Evolutionary conservation across 495 filamentous ascomycete genomes (phyloP).

Genomic region (Tetracladium marchalianum): DNA sequence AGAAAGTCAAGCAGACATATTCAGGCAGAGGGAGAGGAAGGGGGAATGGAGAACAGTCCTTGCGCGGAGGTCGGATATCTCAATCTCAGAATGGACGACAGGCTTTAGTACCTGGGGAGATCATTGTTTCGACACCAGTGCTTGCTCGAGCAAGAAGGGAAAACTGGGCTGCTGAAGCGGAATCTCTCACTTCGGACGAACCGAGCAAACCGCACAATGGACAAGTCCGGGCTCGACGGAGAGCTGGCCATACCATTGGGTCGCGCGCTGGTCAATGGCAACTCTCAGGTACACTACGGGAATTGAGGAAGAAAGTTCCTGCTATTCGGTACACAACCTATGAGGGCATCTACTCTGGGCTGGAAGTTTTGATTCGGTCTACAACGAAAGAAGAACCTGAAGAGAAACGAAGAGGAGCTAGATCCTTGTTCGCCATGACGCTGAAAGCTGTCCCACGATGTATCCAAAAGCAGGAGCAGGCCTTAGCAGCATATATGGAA

Average conservation of each 20-base stretch:
- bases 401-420: slow-evolving; percentile 25
- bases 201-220: no score
- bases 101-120: slow-evolving; percentile 15
- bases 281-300: slow-evolving; percentile 9
- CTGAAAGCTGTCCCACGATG: slow-evolving; percentile 52
- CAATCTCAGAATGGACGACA: not conserved
- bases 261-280: slow-evolving; percentile 5
- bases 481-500: slow-evolving; percentile 39
- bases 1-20: slow-evolving; percentile 25
- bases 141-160: slow-evolving; percentile 14
- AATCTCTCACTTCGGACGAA: no score
- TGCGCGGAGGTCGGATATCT: not conserved
- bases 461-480: slow-evolving; percentile 48
- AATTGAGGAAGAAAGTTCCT: slow-evolving; percentile 9
- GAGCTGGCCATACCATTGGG: no score
- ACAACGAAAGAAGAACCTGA: slow-evolving; percentile 19
- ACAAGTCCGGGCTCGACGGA: no score
- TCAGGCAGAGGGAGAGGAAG: slow-evolving; percentile 12
- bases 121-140: slow-evolving; percentile 17
- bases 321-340: slow-evolving; percentile 15
- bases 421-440: slow-evolving; percentile 57
- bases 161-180: not conserved
- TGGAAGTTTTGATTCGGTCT: slow-evolving; percentile 37
- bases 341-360: slow-evolving; percentile 35
- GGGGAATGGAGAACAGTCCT: not conserved